Percentiles rank a stretch among this genome's conserved stretches.
Conservation (phyloP, 1,284 basidiomycete genomes). For the Tetrapyrgos nigripes region DNA sequence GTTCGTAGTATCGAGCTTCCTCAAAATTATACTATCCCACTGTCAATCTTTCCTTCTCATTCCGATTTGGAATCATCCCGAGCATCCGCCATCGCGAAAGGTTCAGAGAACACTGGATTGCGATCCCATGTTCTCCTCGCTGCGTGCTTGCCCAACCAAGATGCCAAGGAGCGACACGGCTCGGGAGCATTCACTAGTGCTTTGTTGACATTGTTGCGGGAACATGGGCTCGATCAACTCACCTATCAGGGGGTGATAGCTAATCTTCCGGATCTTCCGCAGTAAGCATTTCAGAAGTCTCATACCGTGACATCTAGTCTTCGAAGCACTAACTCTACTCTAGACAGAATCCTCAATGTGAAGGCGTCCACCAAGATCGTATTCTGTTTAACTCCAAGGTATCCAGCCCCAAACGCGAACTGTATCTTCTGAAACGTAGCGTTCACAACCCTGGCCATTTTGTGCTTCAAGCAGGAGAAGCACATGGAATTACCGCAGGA, state of each 20-base stretch:
- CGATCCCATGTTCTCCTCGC: conserved; percentile 27
- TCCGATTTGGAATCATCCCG: not conserved
- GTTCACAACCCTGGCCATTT: conserved; percentile 5
- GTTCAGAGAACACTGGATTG: conserved; percentile 1
- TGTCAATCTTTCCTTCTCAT: not conserved
- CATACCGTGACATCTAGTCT: too few species aligned
- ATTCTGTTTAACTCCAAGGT: conserved; percentile 22
- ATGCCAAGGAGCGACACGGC: conserved; percentile 15
- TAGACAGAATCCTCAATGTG: conserved; percentile 27
- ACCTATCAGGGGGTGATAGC: conserved; percentile 22
- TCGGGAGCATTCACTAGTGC: conserved; percentile 22
- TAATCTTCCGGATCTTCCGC: conserved; percentile 13
- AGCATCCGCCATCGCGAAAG: conserved; percentile 6
- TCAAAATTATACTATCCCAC: not conserved
- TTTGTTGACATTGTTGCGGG: conserved; percentile 13
- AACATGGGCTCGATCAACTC: conserved; percentile 11
- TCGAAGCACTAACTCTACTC: conserved; percentile 2
- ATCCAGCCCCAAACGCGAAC: conserved; percentile 8
- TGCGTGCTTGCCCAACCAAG: conserved; percentile 21
- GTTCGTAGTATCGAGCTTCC: conserved; percentile 14
- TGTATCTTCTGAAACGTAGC: conserved; percentile 8
- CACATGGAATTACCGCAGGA: conserved; percentile 22
- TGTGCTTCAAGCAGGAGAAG: conserved; percentile 21
- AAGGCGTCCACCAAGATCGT: conserved; percentile 21
- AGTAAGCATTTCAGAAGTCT: conserved; percentile 10